Evolutionary conservation across 768 basidiomycete genomes (phyloP).

Genomic region (Tephrocybe sp.): DNA sequence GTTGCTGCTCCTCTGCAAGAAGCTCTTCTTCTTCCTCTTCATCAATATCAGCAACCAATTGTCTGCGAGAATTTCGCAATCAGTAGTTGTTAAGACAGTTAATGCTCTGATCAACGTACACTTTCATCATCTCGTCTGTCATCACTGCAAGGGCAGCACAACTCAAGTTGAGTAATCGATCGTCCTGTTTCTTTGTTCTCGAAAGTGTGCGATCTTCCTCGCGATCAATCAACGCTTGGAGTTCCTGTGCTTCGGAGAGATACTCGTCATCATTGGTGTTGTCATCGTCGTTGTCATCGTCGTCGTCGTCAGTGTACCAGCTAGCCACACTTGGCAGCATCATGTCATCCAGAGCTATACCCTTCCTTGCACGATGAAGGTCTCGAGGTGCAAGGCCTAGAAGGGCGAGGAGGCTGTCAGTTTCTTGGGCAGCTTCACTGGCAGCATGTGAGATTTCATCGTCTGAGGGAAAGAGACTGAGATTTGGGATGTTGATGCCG

Average conservation of each 20-base stretch:
- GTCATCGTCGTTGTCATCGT: no score
- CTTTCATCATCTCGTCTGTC: neutral
- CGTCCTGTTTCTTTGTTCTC: neutral
- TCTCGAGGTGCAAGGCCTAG: neutral
- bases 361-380: no score
- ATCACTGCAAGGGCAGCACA: neutral
- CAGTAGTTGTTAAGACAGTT: no score
- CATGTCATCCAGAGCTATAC: no score
- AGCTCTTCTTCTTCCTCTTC: neutral
- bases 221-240: neutral
- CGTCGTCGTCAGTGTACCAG: no score
- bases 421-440: neutral
- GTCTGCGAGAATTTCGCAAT: no score
- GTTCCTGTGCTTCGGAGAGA: neutral
- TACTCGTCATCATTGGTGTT: no score
- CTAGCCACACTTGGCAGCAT: no score
- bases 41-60: neutral
- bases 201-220: neutral
- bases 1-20: neutral
- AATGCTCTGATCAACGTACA: neutral
- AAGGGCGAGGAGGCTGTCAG: neutral
- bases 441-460: neutral
- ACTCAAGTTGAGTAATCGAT: constrained; percentile 1
- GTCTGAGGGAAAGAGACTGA: neutral
- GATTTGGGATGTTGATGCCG: constrained; percentile 6